These are phyloP conservation scores for Paecilomyces sp. DNA, from an alignment of 2,329 filamentous ascomycete genomes.

Conservation along the genomic window DNA sequence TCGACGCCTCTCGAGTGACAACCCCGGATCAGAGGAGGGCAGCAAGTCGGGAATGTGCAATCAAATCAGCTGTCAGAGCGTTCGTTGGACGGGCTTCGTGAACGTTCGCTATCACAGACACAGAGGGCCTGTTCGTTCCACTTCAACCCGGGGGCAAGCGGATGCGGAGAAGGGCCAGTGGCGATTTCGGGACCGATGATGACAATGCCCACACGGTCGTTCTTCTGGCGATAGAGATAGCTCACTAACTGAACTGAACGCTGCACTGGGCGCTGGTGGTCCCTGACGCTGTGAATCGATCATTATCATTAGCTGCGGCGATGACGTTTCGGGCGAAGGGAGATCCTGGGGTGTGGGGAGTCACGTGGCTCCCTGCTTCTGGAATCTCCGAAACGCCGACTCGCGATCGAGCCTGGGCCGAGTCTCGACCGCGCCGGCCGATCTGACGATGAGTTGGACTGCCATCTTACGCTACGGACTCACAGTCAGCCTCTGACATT, in stretches of 20 bases:
- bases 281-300: background rate
- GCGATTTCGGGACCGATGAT: background rate
- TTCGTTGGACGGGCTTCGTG: background rate
- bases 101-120: background rate
- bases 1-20: background rate
- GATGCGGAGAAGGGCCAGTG: background rate
- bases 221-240: too few relatives aligned
- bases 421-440: background rate
- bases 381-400: background rate
- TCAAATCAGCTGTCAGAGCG: background rate
- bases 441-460: background rate
- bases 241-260: background rate
- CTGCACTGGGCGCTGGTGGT: background rate
- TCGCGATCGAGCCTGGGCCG: background rate
- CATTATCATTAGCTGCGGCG: background rate
- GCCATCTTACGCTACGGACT: too few relatives aligned
- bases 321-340: slow-evolving; percentile 4
- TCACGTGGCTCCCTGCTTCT: background rate
- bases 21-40: background rate
- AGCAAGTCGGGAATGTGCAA: background rate
- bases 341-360: slow-evolving; percentile 1
- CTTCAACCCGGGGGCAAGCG: background rate
- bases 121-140: background rate
- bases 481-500: background rate
- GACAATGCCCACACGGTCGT: background rate